A percentile compares a stretch with the other conserved stretches of the same genome.
Conservation (phyloP, 768 basidiomycete species). For the Gloeopeniophorella convolvens region DNA sequence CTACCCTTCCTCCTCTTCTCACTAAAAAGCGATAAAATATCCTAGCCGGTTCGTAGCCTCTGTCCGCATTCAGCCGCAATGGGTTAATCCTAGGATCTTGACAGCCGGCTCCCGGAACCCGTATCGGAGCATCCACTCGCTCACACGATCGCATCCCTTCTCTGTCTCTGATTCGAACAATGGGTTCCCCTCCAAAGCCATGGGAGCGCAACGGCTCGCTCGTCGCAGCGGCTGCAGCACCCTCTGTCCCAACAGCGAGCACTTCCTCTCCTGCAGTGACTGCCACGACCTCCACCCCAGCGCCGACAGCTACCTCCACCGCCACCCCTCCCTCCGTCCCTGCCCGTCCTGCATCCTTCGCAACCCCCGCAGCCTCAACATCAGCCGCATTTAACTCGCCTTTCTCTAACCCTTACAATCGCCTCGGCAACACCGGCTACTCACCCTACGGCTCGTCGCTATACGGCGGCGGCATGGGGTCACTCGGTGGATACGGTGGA, state of each 20-base stretch:
- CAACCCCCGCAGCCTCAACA: slow-evolving; percentile 22
- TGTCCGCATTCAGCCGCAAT: too few relatives aligned
- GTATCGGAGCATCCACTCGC: background rate
- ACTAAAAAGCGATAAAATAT: too few relatives aligned
- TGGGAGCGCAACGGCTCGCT: slow-evolving; percentile 60
- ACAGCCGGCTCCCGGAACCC: too few relatives aligned
- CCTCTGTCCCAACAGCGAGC: slow-evolving; percentile 48
- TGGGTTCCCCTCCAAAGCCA: slow-evolving; percentile 86
- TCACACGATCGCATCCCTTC: background rate
- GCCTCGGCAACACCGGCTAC: slow-evolving; percentile 31
- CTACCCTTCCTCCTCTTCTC: background rate
- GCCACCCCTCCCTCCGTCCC: slow-evolving; percentile 41
- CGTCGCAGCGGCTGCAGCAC: slow-evolving; percentile 19
- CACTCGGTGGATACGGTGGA: slow-evolving; percentile 36
- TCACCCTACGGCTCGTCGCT: slow-evolving; percentile 35
- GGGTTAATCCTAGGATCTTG: too few relatives aligned
- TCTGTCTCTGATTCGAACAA: slow-evolving; percentile 28
- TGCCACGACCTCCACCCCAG: background rate
- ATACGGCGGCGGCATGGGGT: slow-evolving; percentile 41
- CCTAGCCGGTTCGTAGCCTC: too few relatives aligned
- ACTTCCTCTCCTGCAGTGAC: slow-evolving; percentile 40
- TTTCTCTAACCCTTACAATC: slow-evolving; percentile 36
- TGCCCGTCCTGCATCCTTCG: slow-evolving; percentile 52
- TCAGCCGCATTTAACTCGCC: slow-evolving; percentile 30
- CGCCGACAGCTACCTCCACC: slow-evolving; percentile 1